A percentile compares a stretch with the other conserved stretches of the same genome.
phyloP scores from a whole-genome alignment of 371 early-diverging fungal species.

The Vairimorpha necatrix region DNA sequence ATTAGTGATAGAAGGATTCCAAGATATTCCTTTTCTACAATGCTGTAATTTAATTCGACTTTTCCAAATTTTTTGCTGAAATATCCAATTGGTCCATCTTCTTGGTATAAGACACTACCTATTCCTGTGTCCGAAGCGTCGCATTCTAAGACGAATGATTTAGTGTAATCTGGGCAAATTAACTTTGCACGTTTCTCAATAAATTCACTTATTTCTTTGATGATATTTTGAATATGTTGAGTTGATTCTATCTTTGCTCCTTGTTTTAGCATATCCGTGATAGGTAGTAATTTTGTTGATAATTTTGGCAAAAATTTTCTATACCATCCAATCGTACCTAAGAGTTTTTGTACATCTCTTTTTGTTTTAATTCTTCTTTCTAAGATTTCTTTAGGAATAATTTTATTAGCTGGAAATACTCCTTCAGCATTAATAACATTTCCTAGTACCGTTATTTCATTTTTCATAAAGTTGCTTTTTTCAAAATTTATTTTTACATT shows the following conservation, averaged over 20 bases:
- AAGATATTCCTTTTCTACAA: slow-evolving; percentile 47
- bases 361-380: neutral
- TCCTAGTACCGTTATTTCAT: slow-evolving; percentile 29
- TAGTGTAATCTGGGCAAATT: slow-evolving; percentile 36
- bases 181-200: neutral
- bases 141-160: slow-evolving; percentile 36
- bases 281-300: neutral
- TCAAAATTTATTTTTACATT: slow-evolving; percentile 2
- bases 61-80: slow-evolving; percentile 19
- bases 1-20: slow-evolving; percentile 26
- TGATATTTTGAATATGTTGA: neutral
- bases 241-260: neutral
- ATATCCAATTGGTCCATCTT: slow-evolving; percentile 18
- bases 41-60: slow-evolving; percentile 42
- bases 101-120: slow-evolving; percentile 42
- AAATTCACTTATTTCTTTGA: neutral
- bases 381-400: neutral
- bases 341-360: neutral
- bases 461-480: neutral
- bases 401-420: neutral
- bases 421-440: neutral
- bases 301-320: neutral
- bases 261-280: slow-evolving; percentile 4
- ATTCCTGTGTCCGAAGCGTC: slow-evolving; percentile 48
- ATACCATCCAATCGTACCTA: slow-evolving; percentile 3